Evolutionary conservation across 371 early-diverging fungal genomes (phyloP).

Genomic region (Phascolomyces articulosus): DNA sequence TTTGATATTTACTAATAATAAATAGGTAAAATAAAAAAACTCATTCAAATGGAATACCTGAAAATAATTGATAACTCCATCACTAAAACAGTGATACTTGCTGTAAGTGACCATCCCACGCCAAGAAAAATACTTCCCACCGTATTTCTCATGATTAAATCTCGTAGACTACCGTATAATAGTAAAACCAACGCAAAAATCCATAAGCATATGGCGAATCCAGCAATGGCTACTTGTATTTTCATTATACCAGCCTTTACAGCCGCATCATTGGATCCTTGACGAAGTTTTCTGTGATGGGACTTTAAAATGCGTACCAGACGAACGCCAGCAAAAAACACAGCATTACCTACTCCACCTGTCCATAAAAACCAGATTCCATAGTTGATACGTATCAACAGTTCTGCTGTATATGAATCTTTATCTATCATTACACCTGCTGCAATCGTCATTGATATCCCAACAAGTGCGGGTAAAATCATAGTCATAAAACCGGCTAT

Average conservation of each 20-base stretch:
- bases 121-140: constrained; percentile 19
- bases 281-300: neutral
- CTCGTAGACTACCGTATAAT: constrained; percentile 26
- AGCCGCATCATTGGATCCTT: neutral
- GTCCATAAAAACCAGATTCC: constrained; percentile 48
- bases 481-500: constrained; percentile 6
- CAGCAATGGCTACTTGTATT: constrained; percentile 17
- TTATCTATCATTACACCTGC: constrained; percentile 35
- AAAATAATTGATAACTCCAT: constrained; percentile 23
- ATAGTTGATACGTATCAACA: constrained; percentile 35
- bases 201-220: constrained; percentile 19
- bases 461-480: constrained; percentile 26
- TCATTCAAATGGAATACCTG: constrained; percentile 12
- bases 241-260: neutral
- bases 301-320: constrained; percentile 38
- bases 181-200: constrained; percentile 24
- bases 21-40: neutral
- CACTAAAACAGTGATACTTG: constrained; percentile 14
- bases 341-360: constrained; percentile 23
- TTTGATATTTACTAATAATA: neutral
- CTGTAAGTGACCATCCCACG: constrained; percentile 21
- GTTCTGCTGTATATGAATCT: constrained; percentile 22
- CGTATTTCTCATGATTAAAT: constrained; percentile 21
- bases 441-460: constrained; percentile 32
- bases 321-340: constrained; percentile 36